Base-by-base conservation (phyloP, 805 yeast species). In the Saccharomycopsis synnaedendra region DNA sequence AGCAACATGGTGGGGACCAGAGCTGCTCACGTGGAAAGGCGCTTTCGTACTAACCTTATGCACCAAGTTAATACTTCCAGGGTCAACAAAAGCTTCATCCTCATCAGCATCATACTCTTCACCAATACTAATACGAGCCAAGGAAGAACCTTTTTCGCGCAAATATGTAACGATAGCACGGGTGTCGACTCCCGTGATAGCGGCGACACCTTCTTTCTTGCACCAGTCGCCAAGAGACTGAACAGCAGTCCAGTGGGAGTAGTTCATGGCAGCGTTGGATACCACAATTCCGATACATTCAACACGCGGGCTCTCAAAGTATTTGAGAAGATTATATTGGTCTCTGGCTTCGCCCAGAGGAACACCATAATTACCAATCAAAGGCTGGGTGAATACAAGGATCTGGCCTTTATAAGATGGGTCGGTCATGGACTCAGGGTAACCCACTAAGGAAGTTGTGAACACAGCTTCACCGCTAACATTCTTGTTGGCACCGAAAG, bases 221-320 rank as follows among this genome's bases (percentile, higher is more conserved):
- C 98, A 93, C 98, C 97, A 93, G 58, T 85, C 85, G 51, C 86
- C 84, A 50, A 93, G 74, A 19, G 95, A 82, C 70, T 93, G 97
- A 34, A 93, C 96, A 3, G 99, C 99, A 36, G 97, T 89, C 98
- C 98, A 93, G 65, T 93, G 99, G n/a, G 96, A 86, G 67, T 90
- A 87, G 63, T 88, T 76, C 74, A 89, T 76, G 28, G 98, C 97
- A 47, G 78, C 96, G 61, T 93, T 96, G 40, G 95, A 85, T 31
- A 93, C 98, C 43, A 93, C 95, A 51, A 93, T 87, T 57, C 97
- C 99, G 52, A 85, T 81, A 67, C 97, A 89, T 68, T 93, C 97
- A 48, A 86, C 80, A 57, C 75, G 77, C 4, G 97, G 93, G 49
- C 89, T 78, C 70, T 93, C 99, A 68, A 93, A 82, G 67, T 86